Conservation (phyloP, 148 eudicot species). For the Drosera capensis region DNA sequence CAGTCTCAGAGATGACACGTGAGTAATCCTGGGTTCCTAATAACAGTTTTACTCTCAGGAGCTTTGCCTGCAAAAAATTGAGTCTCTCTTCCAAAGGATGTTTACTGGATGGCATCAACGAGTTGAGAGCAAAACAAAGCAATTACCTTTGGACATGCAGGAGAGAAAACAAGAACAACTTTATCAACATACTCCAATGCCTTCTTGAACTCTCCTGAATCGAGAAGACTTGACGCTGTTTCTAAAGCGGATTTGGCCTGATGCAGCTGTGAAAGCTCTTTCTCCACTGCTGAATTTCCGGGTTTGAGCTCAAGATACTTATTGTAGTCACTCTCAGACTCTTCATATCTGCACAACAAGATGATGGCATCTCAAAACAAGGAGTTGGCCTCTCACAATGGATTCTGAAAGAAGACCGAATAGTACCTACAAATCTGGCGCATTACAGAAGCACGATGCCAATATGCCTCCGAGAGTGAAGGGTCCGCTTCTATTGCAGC, state of each 20-base stretch:
- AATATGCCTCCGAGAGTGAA: slow-evolving; percentile 76
- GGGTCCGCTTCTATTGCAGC: slow-evolving; percentile 94
- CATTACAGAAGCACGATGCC: slow-evolving; percentile 59
- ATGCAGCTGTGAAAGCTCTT: slow-evolving; percentile 83
- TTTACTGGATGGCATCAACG: background rate
- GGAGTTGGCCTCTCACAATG: background rate
- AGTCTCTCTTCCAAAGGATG: background rate
- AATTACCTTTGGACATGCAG: slow-evolving; percentile 73
- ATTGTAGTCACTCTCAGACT: slow-evolving; percentile 60
- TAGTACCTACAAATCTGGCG: slow-evolving; percentile 93
- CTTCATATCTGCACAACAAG: slow-evolving; percentile 62
- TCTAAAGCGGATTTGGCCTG: slow-evolving; percentile 70
- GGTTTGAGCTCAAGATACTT: slow-evolving; percentile 68
- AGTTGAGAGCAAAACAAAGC: background rate
- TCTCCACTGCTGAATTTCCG: slow-evolving; percentile 53
- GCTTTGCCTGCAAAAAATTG: slow-evolving; percentile 45
- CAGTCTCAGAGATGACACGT: slow-evolving; percentile 56
- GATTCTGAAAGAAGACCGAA: too few relatives aligned
- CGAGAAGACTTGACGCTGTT: slow-evolving; percentile 50
- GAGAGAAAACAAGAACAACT: slow-evolving; percentile 89
- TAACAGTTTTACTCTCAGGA: slow-evolving; percentile 57
- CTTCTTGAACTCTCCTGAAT: slow-evolving; percentile 64
- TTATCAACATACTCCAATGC: slow-evolving; percentile 63
- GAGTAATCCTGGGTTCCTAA: slow-evolving; percentile 73
- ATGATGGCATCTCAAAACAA: background rate